Conservation (phyloP, 2,329 filamentous ascomycete species). For the Calonectria naviculata region DNA sequence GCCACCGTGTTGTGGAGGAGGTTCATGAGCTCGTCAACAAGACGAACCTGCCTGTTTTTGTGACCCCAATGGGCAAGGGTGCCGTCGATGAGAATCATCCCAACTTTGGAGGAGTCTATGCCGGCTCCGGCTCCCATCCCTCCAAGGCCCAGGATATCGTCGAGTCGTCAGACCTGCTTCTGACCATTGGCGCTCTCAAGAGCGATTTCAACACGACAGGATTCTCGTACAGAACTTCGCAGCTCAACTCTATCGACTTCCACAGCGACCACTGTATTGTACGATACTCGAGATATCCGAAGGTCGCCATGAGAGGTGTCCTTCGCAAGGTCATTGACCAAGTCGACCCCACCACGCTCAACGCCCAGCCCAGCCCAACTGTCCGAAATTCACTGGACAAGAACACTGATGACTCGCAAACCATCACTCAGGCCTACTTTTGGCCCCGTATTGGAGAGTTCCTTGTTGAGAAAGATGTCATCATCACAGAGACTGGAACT, state of each 20-base stretch:
- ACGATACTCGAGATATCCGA: slow-evolving; percentile 82
- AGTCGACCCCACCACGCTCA: slow-evolving; percentile 68
- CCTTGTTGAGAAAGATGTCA: slow-evolving; percentile 77
- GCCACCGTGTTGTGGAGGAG: slow-evolving; percentile 79
- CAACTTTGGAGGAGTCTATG: slow-evolving; percentile 88
- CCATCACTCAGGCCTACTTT: slow-evolving; percentile 78
- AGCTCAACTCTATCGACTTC: slow-evolving; percentile 84
- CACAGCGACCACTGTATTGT: slow-evolving; percentile 80
- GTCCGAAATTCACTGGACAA: slow-evolving; percentile 61
- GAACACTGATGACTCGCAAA: slow-evolving; percentile 51
- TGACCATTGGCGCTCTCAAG: slow-evolving; percentile 72
- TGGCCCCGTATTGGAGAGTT: slow-evolving; percentile 83
- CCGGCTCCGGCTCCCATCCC: slow-evolving; percentile 78
- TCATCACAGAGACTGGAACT: slow-evolving; percentile 90
- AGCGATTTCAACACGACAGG: slow-evolving; percentile 86
- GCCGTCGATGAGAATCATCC: slow-evolving; percentile 80
- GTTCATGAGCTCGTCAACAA: slow-evolving; percentile 78
- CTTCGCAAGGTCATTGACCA: slow-evolving; percentile 75
- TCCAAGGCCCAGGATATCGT: slow-evolving; percentile 69
- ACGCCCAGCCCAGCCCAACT: slow-evolving; percentile 62
- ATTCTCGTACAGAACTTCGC: slow-evolving; percentile 82
- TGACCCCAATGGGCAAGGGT: slow-evolving; percentile 92
- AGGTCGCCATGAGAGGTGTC: slow-evolving; percentile 82
- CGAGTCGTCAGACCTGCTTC: slow-evolving; percentile 76
- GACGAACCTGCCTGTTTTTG: slow-evolving; percentile 82